A percentile compares a stretch with the other conserved stretches of the same genome.
Conservation (phyloP, 2,329 filamentous ascomycete species). For the Onygenales sp. region DNA sequence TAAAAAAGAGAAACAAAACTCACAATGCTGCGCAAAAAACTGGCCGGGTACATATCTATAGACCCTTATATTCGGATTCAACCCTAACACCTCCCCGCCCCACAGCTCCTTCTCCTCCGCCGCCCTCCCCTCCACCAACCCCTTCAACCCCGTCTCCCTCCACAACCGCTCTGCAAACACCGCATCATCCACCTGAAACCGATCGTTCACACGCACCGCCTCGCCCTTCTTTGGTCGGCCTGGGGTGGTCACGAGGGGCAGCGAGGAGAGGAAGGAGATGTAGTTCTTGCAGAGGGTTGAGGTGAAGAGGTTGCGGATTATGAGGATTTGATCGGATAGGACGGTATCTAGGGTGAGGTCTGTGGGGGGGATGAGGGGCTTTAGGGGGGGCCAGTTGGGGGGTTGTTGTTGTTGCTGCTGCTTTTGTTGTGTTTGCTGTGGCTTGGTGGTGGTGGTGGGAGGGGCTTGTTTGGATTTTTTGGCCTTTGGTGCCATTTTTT, state of each 20-base stretch:
- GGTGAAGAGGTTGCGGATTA: conserved; percentile 66
- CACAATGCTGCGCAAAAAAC: conserved; percentile 90
- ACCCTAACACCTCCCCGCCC: conserved; percentile 72
- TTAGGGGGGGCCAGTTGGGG: conserved; percentile 60
- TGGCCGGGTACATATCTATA: conserved; percentile 81
- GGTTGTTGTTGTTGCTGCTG: neutral
- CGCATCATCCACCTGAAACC: conserved; percentile 71
- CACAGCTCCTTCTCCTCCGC: conserved; percentile 40
- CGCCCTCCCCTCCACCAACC: conserved; percentile 33
- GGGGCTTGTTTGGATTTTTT: conserved; percentile 2
- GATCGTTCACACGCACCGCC: conserved; percentile 78
- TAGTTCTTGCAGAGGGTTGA: conserved; percentile 66
- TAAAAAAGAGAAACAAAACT: conserved; percentile 26
- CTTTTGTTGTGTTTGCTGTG: neutral
- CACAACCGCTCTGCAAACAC: conserved; percentile 67
- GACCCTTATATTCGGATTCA: conserved; percentile 81
- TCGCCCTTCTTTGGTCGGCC: conserved; percentile 69
- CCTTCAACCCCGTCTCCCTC: conserved; percentile 63
- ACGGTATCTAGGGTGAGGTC: conserved; percentile 53
- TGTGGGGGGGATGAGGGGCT: conserved; percentile 56
- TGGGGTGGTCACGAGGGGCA: conserved; percentile 70
- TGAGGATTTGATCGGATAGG: conserved; percentile 58
- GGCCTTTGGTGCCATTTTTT: conserved; percentile 4
- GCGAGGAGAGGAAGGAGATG: conserved; percentile 58
- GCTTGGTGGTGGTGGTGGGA: neutral